phyloP scores from a whole-genome alignment of 345 rosid species.

The Erucastrum elatum region DNA sequence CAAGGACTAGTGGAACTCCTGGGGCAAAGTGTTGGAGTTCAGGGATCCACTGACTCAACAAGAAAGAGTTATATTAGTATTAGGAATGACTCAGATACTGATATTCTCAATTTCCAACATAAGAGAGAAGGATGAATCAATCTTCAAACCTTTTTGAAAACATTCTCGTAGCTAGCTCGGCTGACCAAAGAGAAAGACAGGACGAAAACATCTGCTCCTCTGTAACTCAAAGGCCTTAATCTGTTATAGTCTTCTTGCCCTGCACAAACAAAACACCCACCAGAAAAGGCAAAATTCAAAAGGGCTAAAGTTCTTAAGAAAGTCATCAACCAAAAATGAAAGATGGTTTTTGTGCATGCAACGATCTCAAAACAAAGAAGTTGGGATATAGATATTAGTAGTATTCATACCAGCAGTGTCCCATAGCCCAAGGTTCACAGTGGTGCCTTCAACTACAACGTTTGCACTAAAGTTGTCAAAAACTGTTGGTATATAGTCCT shows the following conservation, averaged over 20 bases:
- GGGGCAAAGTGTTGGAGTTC: slow-evolving; percentile 95
- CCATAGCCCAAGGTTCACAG: slow-evolving; percentile 97
- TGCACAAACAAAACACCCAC: slow-evolving; percentile 21
- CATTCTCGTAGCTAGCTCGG: slow-evolving; percentile 94
- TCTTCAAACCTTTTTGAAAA: slow-evolving; percentile 73
- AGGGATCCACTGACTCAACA: slow-evolving; percentile 83
- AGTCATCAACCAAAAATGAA: neutral
- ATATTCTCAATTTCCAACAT: neutral
- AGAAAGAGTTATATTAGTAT: slow-evolving; percentile 29
- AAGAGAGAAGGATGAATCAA: neutral
- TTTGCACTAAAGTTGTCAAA: slow-evolving; percentile 99
- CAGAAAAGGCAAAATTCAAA: neutral
- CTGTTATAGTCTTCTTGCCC: slow-evolving; percentile 99
- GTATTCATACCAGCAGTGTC: slow-evolving; percentile 87
- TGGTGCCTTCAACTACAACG: slow-evolving; percentile 86
- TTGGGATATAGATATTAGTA: neutral
- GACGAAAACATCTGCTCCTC: slow-evolving; percentile 96
- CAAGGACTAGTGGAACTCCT: slow-evolving; percentile 87
- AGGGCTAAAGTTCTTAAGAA: neutral
- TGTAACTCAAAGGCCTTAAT: slow-evolving; percentile 95
- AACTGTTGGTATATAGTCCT: slow-evolving; percentile 98
- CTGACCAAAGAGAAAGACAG: slow-evolving; percentile 96
- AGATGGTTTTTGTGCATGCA: neutral
- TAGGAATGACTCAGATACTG: slow-evolving; percentile 20
- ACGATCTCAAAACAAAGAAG: neutral